Evolutionary conservation across 2,329 filamentous ascomycete species (phyloP), one percentile per base, ranked within the genome.

Genomic region (Fusarium papillatum): DNA sequence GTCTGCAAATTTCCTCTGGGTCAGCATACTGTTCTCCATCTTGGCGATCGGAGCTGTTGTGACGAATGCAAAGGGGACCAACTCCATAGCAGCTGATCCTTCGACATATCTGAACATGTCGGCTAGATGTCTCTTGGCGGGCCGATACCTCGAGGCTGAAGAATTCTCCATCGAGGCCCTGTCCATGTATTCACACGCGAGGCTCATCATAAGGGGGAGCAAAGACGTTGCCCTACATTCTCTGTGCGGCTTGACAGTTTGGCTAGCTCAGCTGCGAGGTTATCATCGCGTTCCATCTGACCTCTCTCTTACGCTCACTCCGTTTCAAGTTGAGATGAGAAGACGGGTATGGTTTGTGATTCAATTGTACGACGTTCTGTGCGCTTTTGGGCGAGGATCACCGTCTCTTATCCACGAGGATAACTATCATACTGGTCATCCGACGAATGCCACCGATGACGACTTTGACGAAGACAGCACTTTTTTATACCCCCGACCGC

Each of bases 21-120:
- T 70, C 19, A 76, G 74, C n/a, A 66, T 74, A 1, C 1, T 76
- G 7, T 74, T 76, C n/a, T 76, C 74, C 1, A 24, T 67, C 9
- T n/a, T 75, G 1, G 16, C 67, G 1, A 64, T 62, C n/a, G 68
- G 70, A 13, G 16, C 26, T 39, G 22, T 36, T n/a, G 41, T 76
- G 5, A 4, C 61, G 4, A 31, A n/a, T 1, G n/a, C 34, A 10
- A 48, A 19, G 1, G 19, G 1, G 10, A 4, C 26, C 34, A 7
- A n/a, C 4, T 1, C 29, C 10, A 31, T 34, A 17, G 4, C 13
- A 5, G 36, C 26, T 13, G 53, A 68, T 4, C 26, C 68, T 24
- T 13, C 50, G 11, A 4, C n/a, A 9, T 64, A 55, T 11, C n/a
- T 71, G 1, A 31, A 29, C 11, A 64, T 75, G 41, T 67, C 73